Evolutionary conservation across 1,139 yeast genomes (phyloP).

Genomic region (Saccharomyces hybrid): DNA sequence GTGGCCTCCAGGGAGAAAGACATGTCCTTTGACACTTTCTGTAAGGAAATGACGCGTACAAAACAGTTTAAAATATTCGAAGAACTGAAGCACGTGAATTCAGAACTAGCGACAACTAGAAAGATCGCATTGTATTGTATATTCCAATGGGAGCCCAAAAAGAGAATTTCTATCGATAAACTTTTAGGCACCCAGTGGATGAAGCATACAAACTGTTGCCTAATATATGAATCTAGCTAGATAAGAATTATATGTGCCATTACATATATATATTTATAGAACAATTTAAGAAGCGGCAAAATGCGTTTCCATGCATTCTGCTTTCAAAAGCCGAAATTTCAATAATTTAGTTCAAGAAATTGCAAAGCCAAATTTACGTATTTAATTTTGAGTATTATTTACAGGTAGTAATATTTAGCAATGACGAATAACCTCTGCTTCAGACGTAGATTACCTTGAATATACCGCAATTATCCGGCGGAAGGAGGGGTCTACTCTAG

Average conservation of each 20-base stretch:
- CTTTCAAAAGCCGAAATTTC: too few relatives aligned
- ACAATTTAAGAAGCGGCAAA: neutral
- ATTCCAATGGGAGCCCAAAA: slow-evolving; percentile 45
- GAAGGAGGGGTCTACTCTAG: too few relatives aligned
- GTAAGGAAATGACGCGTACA: slow-evolving; percentile 31
- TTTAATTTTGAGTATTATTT: neutral
- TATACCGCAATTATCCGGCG: neutral
- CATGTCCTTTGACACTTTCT: slow-evolving; percentile 15
- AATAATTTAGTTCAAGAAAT: neutral
- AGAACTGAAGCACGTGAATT: slow-evolving; percentile 25
- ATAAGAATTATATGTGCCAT: too few relatives aligned
- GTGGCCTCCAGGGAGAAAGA: slow-evolving; percentile 34
- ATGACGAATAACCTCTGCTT: neutral
- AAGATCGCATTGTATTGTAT: slow-evolving; percentile 46
- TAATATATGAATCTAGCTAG: slow-evolving; percentile 13
- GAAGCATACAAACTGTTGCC: slow-evolving; percentile 39
- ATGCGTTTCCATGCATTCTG: too few relatives aligned
- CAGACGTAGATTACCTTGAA: neutral
- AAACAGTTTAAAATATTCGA: slow-evolving; percentile 23
- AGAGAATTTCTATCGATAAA: slow-evolving; percentile 37
- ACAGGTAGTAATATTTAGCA: neutral
- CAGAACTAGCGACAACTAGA: slow-evolving; percentile 34
- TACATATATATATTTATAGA: neutral
- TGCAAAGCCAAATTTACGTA: neutral
- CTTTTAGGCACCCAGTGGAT: slow-evolving; percentile 44